A percentile compares a stretch with the other conserved stretches of the same genome.
Conservation (phyloP, 2,329 filamentous ascomycete genomes). For the Pseudocercospora fuligena region DNA sequence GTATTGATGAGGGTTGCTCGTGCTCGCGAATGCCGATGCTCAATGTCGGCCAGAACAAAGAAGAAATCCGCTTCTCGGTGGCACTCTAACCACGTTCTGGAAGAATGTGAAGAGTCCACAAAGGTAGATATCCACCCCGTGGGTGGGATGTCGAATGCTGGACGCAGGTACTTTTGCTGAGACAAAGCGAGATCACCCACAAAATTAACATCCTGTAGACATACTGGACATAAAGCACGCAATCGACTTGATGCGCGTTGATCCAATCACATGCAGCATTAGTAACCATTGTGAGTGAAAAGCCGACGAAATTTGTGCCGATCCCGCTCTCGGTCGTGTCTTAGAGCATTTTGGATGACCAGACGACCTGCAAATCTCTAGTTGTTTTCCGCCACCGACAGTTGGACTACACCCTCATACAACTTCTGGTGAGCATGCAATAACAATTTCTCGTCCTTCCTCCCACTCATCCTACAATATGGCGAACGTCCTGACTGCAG, state of each 20-base stretch:
- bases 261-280: not conserved
- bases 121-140: too few species aligned
- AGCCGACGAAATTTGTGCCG: slow-evolving; percentile 12
- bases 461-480: slow-evolving; percentile 14
- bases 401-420: not conserved
- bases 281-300: not conserved
- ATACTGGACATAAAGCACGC: not conserved
- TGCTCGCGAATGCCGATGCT: too few species aligned
- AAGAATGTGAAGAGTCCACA: too few species aligned
- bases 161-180: too few species aligned
- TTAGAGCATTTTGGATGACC: slow-evolving; percentile 12
- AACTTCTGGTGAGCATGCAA: slow-evolving; percentile 19
- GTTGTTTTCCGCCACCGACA: not conserved
- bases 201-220: too few species aligned
- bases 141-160: too few species aligned
- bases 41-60: too few species aligned
- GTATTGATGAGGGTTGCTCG: too few species aligned
- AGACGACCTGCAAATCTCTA: slow-evolving; percentile 4
- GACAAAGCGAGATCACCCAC: too few species aligned
- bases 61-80: too few species aligned
- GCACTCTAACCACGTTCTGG: too few species aligned
- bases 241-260: not conserved
- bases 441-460: slow-evolving; percentile 17
- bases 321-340: slow-evolving; percentile 14
- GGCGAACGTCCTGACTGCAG: slow-evolving; percentile 26